Evolutionary conservation across 164 flowering plant species (phyloP), one percentile per base, ranked within the genome.

Genomic region (Tetracentron sinense): DNA sequence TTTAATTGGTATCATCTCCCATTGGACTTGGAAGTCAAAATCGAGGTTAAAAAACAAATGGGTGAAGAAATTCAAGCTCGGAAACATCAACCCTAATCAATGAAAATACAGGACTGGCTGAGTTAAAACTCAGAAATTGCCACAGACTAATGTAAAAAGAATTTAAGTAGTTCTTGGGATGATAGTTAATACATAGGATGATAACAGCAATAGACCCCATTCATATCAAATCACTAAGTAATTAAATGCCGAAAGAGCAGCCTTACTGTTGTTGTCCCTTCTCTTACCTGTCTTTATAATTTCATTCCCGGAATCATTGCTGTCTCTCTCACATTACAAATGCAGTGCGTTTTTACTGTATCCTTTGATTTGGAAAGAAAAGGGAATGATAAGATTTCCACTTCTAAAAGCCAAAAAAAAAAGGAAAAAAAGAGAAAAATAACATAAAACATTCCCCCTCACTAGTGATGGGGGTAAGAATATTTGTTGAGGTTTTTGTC

Each of bases 301-400:
- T 58, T 60, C 44, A 56, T 33, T 31, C 44, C 29, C 49, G 8
- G 54, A 58, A 66, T 62, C 62, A 61, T 62, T 66, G 65, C 48
- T 23, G 29, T 65, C 46, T 25, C 62, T 58, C 31, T 62, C 63
- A 17, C 14, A 4, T 14, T 7, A 27, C 31, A 14, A 2, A 2
- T 61, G 25, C 26, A 74, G 68, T 74, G 73, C 42, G 64, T n/a
- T 53, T 63, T 47, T 35, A 50, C 74, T 58, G 74, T 70, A 60
- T 20, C 16, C 42, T 30, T 48, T 26, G 62, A 66, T 58, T 49
- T 30, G 47, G 58, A 21, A 53, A 22, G 49, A 56, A 8, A 28
- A 10, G n/a, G n/a, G 1, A 21, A 1, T 59, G 77, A 74, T 74
- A 74, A 74, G 77, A 42, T 54, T 53, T 42, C 26, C 33, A 27